Percentiles rank a stretch among this genome's conserved stretches.
These are phyloP conservation scores for Leishmania braziliensis DNA, from an alignment of 208 protist genomes.

Conservation along the genomic window DNA sequence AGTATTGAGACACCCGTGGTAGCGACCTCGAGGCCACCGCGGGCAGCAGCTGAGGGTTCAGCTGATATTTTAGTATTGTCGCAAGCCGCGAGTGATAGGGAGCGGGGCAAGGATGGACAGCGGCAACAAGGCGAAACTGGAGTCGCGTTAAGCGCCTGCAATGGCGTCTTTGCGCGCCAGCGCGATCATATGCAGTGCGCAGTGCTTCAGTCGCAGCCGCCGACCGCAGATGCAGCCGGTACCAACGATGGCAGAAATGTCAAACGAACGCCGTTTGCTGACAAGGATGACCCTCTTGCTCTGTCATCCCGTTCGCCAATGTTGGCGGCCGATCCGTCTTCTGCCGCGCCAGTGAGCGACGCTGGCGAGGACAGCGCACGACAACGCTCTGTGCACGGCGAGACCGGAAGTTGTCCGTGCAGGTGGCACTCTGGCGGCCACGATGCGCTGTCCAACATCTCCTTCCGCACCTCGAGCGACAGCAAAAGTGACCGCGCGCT, in stretches of 20 bases:
- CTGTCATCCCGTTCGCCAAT: neutral
- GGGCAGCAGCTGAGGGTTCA: too few species aligned
- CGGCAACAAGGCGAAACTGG: neutral
- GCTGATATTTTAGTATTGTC: neutral
- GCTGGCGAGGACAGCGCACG: neutral
- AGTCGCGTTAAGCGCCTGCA: neutral
- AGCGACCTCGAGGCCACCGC: neutral
- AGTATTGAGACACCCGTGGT: neutral
- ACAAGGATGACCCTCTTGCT: neutral
- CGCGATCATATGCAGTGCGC: neutral
- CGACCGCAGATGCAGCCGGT: neutral
- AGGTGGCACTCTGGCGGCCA: neutral
- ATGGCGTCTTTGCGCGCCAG: neutral
- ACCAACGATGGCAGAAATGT: neutral
- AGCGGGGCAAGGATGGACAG: neutral
- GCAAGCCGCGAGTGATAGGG: too few species aligned
- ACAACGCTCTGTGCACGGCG: neutral
- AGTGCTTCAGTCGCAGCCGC: neutral
- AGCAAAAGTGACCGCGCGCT: slow-evolving; percentile 1
- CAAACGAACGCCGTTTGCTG: neutral
- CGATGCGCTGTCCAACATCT: slow-evolving; percentile 16
- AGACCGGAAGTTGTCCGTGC: neutral
- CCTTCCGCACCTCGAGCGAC: neutral
- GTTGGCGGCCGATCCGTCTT: neutral
- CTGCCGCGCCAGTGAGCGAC: neutral